Conservation (phyloP, 768 basidiomycete genomes). For the Russula virescens region DNA sequence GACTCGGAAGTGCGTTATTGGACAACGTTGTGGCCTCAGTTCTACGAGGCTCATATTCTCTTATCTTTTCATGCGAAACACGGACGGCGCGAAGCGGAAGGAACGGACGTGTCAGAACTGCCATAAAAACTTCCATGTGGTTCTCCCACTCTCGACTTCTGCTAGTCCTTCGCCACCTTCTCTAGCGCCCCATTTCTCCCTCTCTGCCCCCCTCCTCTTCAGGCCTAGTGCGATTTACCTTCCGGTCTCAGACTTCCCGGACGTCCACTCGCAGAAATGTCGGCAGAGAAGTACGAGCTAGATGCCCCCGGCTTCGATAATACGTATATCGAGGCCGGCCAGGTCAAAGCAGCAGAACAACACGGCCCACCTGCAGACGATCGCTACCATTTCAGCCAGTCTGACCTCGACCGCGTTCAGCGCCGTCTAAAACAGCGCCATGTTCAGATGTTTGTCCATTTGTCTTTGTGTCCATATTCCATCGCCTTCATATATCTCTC, state of each 20-base stretch:
- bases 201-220: no score
- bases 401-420: conserved; percentile 65
- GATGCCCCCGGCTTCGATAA: conserved; percentile 1
- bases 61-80: no score
- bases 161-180: background rate
- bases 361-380: conserved; percentile 27
- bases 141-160: background rate
- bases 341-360: conserved; percentile 2
- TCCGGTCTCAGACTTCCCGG: background rate
- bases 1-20: no score
- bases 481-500: no score
- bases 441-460: conserved; percentile 62
- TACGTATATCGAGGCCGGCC: conserved; percentile 27
- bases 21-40: no score
- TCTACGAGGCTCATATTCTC: no score
- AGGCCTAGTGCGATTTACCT: no score
- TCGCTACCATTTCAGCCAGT: conserved; percentile 45
- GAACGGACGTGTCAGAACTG: background rate
- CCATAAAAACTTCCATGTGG: background rate
- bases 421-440: conserved; percentile 70
- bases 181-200: background rate
- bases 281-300: background rate
- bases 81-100: no score
- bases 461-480: background rate
- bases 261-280: no score